Evolutionary conservation across 2,329 filamentous ascomycete genomes (phyloP).

Genomic region (Alternaria consortialis): DNA sequence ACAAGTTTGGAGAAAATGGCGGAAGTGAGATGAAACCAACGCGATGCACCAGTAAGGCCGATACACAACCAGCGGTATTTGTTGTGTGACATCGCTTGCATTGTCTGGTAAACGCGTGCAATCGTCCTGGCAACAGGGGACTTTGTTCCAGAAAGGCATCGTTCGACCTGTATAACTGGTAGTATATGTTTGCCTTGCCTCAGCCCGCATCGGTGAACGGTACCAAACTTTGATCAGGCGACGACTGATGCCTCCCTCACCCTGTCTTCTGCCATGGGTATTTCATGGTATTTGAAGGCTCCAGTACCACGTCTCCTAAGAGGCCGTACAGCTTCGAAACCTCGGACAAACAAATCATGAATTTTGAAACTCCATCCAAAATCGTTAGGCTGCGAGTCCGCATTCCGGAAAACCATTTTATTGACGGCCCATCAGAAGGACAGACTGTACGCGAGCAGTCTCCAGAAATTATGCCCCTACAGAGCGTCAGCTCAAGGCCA

Average conservation of each 20-base stretch:
- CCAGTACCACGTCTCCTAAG: background rate
- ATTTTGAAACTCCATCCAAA: background rate
- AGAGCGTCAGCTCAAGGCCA: background rate
- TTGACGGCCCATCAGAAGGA: background rate
- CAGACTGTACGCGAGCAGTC: background rate
- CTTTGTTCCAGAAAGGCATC: too few relatives aligned
- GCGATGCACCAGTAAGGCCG: too few relatives aligned
- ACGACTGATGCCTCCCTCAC: background rate
- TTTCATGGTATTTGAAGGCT: background rate
- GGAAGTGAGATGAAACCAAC: too few relatives aligned
- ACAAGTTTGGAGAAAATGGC: background rate
- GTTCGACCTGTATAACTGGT: too few relatives aligned
- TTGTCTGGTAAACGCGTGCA: too few relatives aligned
- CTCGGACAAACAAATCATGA: background rate
- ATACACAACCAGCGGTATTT: too few relatives aligned
- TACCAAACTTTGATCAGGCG: background rate
- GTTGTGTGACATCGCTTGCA: too few relatives aligned
- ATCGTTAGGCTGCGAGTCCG: background rate
- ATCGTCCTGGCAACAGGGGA: too few relatives aligned
- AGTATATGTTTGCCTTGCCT: background rate
- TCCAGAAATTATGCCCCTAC: background rate
- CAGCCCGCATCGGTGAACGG: background rate
- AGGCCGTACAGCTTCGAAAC: background rate
- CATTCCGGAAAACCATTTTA: background rate
- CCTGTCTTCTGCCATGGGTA: background rate